Evolutionary conservation across 176 grass and related monocot species (phyloP).

Genomic region (Hyparrhenia diplandra): DNA sequence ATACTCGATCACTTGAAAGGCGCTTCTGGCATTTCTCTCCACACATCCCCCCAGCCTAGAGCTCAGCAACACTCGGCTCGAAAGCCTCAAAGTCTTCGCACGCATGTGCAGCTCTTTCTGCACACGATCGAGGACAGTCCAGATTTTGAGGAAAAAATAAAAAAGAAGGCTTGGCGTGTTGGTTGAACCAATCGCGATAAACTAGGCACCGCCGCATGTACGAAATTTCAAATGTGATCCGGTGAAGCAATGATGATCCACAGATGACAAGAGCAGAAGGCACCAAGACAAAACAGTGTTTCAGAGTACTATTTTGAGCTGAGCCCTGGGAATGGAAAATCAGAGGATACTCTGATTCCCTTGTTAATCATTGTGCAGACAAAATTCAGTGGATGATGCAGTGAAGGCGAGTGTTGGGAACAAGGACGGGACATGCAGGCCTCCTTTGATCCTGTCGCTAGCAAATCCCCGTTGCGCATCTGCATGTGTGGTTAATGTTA

Average conservation of each 20-base stretch:
- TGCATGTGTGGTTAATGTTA: too few relatives aligned
- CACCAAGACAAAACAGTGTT: not conserved
- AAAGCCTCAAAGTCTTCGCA: not conserved
- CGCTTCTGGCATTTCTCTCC: not conserved
- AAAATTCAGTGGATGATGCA: not conserved
- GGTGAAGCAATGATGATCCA: not conserved
- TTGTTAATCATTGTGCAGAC: not conserved
- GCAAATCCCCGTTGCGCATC: too few relatives aligned
- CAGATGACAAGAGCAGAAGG: not conserved
- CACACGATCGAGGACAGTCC: not conserved
- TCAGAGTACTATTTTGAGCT: too few relatives aligned
- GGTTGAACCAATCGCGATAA: conserved; percentile 17
- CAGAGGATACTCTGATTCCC: not conserved
- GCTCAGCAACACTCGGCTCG: not conserved
- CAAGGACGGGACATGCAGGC: too few relatives aligned
- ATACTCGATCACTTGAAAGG: not conserved
- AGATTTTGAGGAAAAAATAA: conserved; percentile 21
- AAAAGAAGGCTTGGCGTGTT: conserved; percentile 9
- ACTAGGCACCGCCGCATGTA: not conserved
- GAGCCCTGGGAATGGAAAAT: not conserved
- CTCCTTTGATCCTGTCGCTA: too few relatives aligned
- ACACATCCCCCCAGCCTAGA: conserved; percentile 6
- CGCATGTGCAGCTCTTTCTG: conserved; percentile 29
- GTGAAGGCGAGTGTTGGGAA: conserved; percentile 14
- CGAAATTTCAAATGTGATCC: not conserved